Evolutionary conservation across 2,329 filamentous ascomycete genomes (phyloP), one percentile per base, ranked within the genome.

Genomic region (Graphilbum sp.): DNA sequence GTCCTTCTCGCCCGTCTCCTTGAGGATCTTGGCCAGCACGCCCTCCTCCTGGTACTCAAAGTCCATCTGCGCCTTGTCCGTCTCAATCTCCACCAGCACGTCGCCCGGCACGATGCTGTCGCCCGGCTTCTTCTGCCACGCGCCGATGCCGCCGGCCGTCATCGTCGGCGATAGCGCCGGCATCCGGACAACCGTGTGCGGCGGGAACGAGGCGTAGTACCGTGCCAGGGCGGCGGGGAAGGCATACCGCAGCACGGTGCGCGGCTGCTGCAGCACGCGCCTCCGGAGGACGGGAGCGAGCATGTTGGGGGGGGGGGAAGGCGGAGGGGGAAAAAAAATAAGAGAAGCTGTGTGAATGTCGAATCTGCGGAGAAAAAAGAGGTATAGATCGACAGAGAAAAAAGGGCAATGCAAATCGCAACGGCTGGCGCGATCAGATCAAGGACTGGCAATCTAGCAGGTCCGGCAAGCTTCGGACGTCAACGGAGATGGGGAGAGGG

Each of bases 91-190:
- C 42, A 93, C 74, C 36, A 93, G 68, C 24, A 98, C 90, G 58
- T 98, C 90, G 58, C 90, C 90, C 37, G 92, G 87, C 41, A 74
- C 67, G 59, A 98, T 78, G 45, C 67, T 55, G 61, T 98, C 90
- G 56, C 90, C 90, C 49, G 77, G 70, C 68, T 95, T 92, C 75
- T 96, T 98, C 68, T 96, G 85, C 90, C 90, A 98, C 47, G 77
- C 67, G 52, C 90, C 92, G 61, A 98, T 93, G 67, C 93, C 94
- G 58, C 90, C 90, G 45, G 83, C 70, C 46, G 83, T 87, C 90
- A 98, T 98, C 51, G 90, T 98, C 39, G 90, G 90, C 46, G 90
- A 98, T 53, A 98, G 72, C 42, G 90, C 90, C 48, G 90, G 90
- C 90, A 98, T 98, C 69, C 76, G 90, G 66, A 98, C 79, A 61